Conservation (phyloP, 1,284 basidiomycete genomes). For the Moesziomyces antarcticus region DNA sequence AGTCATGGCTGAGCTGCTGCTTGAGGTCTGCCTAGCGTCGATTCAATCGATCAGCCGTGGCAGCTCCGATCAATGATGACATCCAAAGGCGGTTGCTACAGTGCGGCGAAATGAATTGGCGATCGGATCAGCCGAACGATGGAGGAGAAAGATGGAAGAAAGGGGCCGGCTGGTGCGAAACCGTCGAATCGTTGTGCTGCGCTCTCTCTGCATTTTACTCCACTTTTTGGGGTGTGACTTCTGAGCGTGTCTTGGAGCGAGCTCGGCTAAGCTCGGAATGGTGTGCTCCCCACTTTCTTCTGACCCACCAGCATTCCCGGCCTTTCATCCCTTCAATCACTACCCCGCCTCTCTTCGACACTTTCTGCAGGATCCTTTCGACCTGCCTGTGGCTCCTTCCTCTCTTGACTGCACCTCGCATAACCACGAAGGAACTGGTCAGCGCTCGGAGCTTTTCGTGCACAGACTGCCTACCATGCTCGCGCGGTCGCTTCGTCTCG, state of each 20-base stretch:
- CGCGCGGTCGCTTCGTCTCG: slow-evolving; percentile 26
- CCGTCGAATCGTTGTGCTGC: too few relatives aligned
- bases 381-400: neutral
- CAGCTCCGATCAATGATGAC: neutral
- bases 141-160: neutral
- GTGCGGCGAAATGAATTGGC: neutral
- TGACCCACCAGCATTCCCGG: neutral
- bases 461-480: slow-evolving; percentile 15
- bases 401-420: too few relatives aligned
- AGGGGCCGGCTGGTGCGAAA: neutral
- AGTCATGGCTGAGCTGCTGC: neutral
- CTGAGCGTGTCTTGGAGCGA: neutral
- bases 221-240: neutral
- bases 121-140: neutral
- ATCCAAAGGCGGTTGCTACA: neutral
- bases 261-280: neutral
- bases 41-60: neutral
- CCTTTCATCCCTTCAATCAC: neutral
- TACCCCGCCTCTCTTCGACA: neutral
- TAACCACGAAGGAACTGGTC: too few relatives aligned
- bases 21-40: neutral
- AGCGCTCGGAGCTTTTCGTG: neutral
- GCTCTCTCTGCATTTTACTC: neutral
- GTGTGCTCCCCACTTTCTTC: neutral
- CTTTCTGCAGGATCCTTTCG: too few relatives aligned